Evolutionary conservation across 2,329 filamentous ascomycete genomes (phyloP).

Genomic region (Helicocarpus griseus): DNA sequence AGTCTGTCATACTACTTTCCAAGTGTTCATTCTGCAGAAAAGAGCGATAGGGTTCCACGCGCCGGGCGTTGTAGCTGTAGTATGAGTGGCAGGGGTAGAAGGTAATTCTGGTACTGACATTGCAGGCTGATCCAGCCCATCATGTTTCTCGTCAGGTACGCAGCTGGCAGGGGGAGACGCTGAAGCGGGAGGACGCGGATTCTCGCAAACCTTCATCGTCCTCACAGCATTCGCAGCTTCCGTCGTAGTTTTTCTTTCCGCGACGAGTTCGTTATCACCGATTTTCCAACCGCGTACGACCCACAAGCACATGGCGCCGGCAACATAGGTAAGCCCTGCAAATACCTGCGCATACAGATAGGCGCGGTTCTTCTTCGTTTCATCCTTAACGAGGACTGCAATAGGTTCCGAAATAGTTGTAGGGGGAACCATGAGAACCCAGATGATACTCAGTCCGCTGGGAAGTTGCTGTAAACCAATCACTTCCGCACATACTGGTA

Average conservation of each 20-base stretch:
- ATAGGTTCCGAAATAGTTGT: slow-evolving; percentile 45
- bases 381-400: slow-evolving; percentile 47
- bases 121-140: not conserved
- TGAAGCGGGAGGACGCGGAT: not conserved
- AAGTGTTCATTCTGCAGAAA: slow-evolving; percentile 22
- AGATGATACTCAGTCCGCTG: slow-evolving; percentile 48
- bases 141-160: not conserved
- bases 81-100: not conserved
- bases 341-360: slow-evolving; percentile 43
- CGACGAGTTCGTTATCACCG: slow-evolving; percentile 17
- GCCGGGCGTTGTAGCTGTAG: slow-evolving; percentile 6
- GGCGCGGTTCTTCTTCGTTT: slow-evolving; percentile 16
- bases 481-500: slow-evolving; percentile 51
- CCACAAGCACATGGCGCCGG: slow-evolving; percentile 41
- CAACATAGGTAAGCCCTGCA: slow-evolving; percentile 51
- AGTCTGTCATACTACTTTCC: slow-evolving; percentile 20
- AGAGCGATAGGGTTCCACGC: slow-evolving; percentile 9
- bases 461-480: slow-evolving; percentile 51
- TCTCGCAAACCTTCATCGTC: not conserved
- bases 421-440: slow-evolving; percentile 48
- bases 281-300: slow-evolving; percentile 33
- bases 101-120: not conserved
- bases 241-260: slow-evolving; percentile 8
- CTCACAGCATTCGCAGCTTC: not conserved
- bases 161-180: not conserved